A percentile compares a stretch with the other conserved stretches of the same genome.
Conservation (phyloP, 371 early-diverging fungal species). For the Lichtheimia ornata region DNA sequence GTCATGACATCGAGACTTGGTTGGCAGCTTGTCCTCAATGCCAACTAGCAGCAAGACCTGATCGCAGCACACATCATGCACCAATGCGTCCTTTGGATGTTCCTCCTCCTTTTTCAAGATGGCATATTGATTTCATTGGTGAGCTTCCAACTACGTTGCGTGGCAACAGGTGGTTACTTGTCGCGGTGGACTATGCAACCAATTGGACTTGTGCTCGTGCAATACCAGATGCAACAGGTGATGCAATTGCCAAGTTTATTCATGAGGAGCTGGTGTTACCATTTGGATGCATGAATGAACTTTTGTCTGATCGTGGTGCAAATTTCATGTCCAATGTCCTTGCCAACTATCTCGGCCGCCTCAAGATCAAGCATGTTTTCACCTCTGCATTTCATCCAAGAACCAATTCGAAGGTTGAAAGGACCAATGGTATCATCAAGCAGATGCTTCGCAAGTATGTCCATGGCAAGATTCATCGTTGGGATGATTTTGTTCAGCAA, state of each 20-base stretch:
- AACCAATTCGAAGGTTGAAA: conserved; percentile 27
- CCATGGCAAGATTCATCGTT: conserved; percentile 6
- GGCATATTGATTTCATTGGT: conserved; percentile 31
- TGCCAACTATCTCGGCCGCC: conserved; percentile 1
- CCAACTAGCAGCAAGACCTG: conserved; percentile 13
- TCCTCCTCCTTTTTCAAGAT: conserved; percentile 14
- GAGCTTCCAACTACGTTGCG: conserved; percentile 17
- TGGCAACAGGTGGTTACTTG: conserved; percentile 24
- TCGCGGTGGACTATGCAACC: conserved; percentile 42
- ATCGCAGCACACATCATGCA: conserved; percentile 2
- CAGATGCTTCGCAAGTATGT: conserved; percentile 10
- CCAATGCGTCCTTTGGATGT: conserved; percentile 15
- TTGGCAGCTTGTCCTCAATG: conserved; percentile 25
- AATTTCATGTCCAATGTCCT: conserved; percentile 21
- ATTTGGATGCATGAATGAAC: conserved; percentile 31
- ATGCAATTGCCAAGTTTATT: conserved; percentile 15
- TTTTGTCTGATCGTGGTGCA: conserved; percentile 24
- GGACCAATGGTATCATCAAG: conserved; percentile 14
- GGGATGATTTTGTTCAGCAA: conserved; percentile 11
- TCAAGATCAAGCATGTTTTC: conserved; percentile 17
- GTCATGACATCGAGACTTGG: conserved; percentile 10
- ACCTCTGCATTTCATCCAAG: conserved; percentile 27
- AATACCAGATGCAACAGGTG: conserved; percentile 28
- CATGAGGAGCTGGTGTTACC: conserved; percentile 31
- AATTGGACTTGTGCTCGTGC: conserved; percentile 43